A percentile compares a stretch with the other conserved stretches of the same genome.
phyloP scores from a whole-genome alignment of 2,329 filamentous ascomycete genomes.

The Stachybotrys chartarum region DNA sequence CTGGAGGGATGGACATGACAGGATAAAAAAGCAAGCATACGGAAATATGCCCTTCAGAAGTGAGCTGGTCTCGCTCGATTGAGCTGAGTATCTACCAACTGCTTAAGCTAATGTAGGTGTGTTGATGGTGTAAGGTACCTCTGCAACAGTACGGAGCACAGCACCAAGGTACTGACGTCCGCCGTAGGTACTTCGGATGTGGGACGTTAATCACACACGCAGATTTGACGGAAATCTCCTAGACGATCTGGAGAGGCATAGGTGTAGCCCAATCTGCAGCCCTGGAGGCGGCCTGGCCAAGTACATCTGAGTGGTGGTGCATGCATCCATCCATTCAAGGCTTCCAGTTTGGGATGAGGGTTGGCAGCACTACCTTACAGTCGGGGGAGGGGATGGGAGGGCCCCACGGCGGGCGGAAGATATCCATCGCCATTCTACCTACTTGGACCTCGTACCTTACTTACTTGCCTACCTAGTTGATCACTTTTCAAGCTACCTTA shows the following conservation, averaged over 20 bases:
- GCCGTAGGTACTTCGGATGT: background rate
- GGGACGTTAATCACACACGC: background rate
- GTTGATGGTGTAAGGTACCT: background rate
- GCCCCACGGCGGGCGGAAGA: background rate
- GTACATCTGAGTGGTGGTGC: too few relatives aligned
- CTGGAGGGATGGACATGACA: background rate
- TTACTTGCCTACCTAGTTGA: too few relatives aligned
- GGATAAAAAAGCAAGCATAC: background rate
- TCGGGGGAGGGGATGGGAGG: background rate
- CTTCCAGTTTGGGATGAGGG: background rate
- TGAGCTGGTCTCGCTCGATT: background rate
- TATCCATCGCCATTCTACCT: background rate
- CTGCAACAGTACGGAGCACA: too few relatives aligned
- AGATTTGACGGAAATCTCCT: background rate
- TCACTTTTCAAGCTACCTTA: background rate
- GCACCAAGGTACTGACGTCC: too few relatives aligned
- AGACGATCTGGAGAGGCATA: background rate
- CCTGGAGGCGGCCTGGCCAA: background rate
- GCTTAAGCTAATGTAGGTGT: background rate
- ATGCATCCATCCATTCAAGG: background rate
- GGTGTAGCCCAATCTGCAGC: background rate
- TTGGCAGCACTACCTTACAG: background rate
- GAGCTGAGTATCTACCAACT: background rate
- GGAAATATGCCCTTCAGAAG: background rate
- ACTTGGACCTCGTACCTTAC: background rate